phyloP scores from a whole-genome alignment of 805 yeast species.

The Saccharomycopsis sp. region DNA sequence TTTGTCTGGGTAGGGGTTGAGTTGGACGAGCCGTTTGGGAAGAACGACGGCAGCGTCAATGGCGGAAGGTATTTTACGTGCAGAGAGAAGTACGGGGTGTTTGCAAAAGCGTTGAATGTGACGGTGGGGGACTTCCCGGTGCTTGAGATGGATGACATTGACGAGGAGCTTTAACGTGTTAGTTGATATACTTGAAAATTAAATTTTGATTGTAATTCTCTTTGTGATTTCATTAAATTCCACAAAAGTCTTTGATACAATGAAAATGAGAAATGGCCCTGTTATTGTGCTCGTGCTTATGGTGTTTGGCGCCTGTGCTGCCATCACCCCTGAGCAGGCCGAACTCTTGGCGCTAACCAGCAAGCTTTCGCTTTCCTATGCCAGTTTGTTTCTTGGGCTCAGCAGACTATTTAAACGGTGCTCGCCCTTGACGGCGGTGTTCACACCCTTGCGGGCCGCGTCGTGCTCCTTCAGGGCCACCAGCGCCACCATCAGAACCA shows the following conservation, averaged over 20 bases:
- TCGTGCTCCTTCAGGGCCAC: constrained; percentile 2
- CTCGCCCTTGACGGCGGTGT: constrained; percentile 1
- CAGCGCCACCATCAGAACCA: neutral
- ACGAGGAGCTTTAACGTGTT: constrained; percentile 33
- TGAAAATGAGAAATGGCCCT: no score
- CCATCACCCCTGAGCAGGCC: no score
- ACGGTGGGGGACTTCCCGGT: constrained; percentile 63
- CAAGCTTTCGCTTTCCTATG: neutral
- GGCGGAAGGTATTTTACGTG: constrained; percentile 53
- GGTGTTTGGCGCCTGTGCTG: no score
- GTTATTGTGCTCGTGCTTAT: no score
- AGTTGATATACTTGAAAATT: no score
- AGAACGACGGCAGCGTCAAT: constrained; percentile 68
- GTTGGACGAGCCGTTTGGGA: constrained; percentile 80
- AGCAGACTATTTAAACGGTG: constrained; percentile 1
- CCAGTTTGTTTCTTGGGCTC: neutral
- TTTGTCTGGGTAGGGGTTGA: constrained; percentile 74
- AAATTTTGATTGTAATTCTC: no score
- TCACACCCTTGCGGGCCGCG: neutral
- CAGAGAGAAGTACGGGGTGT: constrained; percentile 57
- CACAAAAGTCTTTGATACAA: no score
- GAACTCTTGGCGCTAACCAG: neutral
- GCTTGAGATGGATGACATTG: constrained; percentile 31
- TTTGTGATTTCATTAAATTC: no score
- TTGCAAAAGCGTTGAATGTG: constrained; percentile 60